Evolutionary conservation across 352 stramenopile species (phyloP).

Genomic region (Phytophthora kernoviae): DNA sequence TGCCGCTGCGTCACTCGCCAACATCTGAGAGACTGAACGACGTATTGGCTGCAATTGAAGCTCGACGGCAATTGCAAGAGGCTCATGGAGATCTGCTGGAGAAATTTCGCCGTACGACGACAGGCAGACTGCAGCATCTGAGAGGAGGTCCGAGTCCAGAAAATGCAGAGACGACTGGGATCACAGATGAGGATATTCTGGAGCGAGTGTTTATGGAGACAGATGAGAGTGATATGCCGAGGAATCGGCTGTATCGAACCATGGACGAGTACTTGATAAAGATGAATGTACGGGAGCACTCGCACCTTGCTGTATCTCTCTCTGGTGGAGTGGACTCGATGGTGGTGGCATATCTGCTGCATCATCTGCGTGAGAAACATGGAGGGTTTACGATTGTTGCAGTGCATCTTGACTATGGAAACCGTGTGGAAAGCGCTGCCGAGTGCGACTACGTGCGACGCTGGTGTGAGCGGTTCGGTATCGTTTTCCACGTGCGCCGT

Average conservation of each 20-base stretch:
- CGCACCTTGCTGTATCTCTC: constrained; percentile 88
- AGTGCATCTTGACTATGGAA: constrained; percentile 98
- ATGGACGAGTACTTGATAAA: constrained; percentile 75
- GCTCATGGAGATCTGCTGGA: constrained; percentile 69
- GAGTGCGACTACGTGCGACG: constrained; percentile 93
- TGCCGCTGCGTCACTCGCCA: constrained; percentile 85
- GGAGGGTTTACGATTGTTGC: constrained; percentile 78
- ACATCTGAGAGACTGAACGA: constrained; percentile 58
- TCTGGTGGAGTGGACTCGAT: constrained; percentile 98
- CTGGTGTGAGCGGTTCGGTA: constrained; percentile 87
- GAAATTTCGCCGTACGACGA: constrained; percentile 86
- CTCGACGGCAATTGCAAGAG: constrained; percentile 44
- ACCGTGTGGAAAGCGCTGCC: constrained; percentile 90
- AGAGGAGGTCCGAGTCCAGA: constrained; percentile 17
- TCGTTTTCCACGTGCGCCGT: constrained; percentile 81
- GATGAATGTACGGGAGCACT: constrained; percentile 45
- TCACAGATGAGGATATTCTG: constrained; percentile 70
- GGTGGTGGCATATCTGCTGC: constrained; percentile 95
- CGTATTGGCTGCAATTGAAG: constrained; percentile 60
- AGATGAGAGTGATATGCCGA: constrained; percentile 73
- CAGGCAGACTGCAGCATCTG: constrained; percentile 68
- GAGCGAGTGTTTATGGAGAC: constrained; percentile 66
- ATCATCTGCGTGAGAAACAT: constrained; percentile 74
- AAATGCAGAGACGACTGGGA: constrained; percentile 21
- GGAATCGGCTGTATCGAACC: constrained; percentile 61